Evolutionary conservation across 306 rosid species (phyloP).

Genomic region (Lathyrus sativus): DNA sequence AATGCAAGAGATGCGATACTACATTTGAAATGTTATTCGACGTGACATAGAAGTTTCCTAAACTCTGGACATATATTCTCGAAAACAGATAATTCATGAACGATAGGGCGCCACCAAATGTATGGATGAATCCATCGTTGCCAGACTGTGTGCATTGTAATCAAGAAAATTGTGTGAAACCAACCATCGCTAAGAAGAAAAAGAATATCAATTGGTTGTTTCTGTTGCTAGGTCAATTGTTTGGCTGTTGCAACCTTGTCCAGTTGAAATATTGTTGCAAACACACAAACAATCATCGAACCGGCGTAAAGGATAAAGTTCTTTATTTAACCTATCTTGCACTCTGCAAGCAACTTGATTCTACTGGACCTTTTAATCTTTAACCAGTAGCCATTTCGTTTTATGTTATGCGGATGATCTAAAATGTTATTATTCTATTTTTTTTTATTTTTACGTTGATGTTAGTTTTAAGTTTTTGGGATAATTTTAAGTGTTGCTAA

Average conservation of each 20-base stretch:
- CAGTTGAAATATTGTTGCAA: slow-evolving; percentile 62
- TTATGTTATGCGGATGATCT: no score
- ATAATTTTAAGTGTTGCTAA: no score
- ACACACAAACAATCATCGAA: slow-evolving; percentile 52
- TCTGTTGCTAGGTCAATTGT: slow-evolving; percentile 52
- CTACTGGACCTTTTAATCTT: slow-evolving; percentile 19
- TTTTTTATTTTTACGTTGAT: no score
- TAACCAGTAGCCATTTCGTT: no score
- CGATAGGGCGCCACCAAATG: slow-evolving; percentile 52
- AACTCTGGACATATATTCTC: background rate
- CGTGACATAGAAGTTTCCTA: background rate
- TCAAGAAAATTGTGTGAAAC: slow-evolving; percentile 43
- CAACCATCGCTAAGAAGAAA: slow-evolving; percentile 36
- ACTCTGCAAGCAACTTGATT: slow-evolving; percentile 54
- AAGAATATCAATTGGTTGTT: slow-evolving; percentile 64
- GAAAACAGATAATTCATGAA: background rate
- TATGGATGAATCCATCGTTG: slow-evolving; percentile 47
- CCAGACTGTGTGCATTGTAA: slow-evolving; percentile 45
- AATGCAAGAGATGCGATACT: slow-evolving; percentile 47
- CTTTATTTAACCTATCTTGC: slow-evolving; percentile 49
- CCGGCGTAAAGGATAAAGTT: slow-evolving; percentile 64
- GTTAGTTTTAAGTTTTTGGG: no score
- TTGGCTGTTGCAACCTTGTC: slow-evolving; percentile 53
- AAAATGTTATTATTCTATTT: no score
- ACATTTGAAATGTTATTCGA: slow-evolving; percentile 27